Evolutionary conservation across 371 early-diverging fungal species (phyloP).

Genomic region (Rhizopus delemar): DNA sequence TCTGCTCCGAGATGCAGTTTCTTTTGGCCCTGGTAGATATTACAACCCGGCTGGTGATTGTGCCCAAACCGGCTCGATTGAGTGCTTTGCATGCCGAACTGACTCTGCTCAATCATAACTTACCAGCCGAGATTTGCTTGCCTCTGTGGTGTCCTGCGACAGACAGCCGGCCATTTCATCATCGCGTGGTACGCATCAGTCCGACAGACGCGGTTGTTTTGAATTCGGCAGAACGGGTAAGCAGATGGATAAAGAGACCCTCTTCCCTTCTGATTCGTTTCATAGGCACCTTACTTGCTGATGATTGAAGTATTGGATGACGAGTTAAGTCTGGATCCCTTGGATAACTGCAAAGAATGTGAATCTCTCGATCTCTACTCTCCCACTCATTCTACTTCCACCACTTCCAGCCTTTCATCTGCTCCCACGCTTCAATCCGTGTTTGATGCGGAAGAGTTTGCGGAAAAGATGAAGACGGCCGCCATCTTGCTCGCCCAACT

Average conservation of each 20-base stretch:
- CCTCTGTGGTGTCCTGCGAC: conserved; percentile 84
- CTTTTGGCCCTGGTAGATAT: conserved; percentile 84
- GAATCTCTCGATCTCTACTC: conserved; percentile 37
- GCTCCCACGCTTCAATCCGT: neutral
- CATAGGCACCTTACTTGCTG: conserved; percentile 74
- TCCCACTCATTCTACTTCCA: neutral
- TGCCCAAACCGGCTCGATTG: conserved; percentile 77
- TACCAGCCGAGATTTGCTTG: conserved; percentile 87
- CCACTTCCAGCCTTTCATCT: neutral
- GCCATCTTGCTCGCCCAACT: conserved; percentile 90
- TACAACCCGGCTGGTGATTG: conserved; percentile 75
- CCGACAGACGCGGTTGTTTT: conserved; percentile 87
- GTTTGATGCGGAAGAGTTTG: conserved; percentile 72
- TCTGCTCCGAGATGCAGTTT: conserved; percentile 85
- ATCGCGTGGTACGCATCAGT: conserved; percentile 81
- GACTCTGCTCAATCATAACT: conserved; percentile 86
- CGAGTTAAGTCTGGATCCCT: conserved; percentile 45
- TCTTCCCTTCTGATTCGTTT: neutral
- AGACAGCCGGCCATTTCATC: conserved; percentile 63
- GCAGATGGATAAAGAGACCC: neutral
- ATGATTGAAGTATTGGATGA: conserved; percentile 79
- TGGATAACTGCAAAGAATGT: conserved; percentile 14
- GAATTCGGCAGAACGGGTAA: conserved; percentile 93
- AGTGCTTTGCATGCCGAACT: conserved; percentile 82
- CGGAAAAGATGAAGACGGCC: conserved; percentile 88